These are phyloP conservation scores for Dacryopinax primogenitus DNA, from an alignment of 768 basidiomycete genomes.

Conservation along the genomic window DNA sequence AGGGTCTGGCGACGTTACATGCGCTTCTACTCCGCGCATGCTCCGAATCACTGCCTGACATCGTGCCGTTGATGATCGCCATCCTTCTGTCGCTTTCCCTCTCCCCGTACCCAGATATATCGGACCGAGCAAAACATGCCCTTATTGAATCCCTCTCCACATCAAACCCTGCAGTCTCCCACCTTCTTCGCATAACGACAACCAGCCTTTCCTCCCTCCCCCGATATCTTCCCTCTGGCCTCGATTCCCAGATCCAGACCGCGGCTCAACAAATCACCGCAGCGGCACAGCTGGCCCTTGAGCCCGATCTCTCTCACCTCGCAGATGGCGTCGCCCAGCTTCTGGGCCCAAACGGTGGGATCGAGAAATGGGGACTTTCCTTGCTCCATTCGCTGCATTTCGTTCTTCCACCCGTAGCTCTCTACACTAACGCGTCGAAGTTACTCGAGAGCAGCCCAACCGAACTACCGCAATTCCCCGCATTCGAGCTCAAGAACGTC, in stretches of 20 bases:
- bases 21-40: conserved; percentile 42
- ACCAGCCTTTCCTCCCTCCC: conserved; percentile 61
- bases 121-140: conserved; percentile 34
- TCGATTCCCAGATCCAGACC: conserved; percentile 64
- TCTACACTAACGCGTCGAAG: not conserved
- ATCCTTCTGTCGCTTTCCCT: conserved; percentile 62
- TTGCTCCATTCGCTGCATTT: conserved; percentile 74
- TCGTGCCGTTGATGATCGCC: conserved; percentile 53
- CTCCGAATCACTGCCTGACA: conserved; percentile 49
- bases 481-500: conserved; percentile 43
- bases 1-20: conserved; percentile 46
- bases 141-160: conserved; percentile 37
- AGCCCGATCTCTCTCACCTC: conserved; percentile 31
- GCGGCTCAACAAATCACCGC: conserved; percentile 55
- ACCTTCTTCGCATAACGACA: conserved; percentile 44
- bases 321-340: conserved; percentile 45
- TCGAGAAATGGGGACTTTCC: conserved; percentile 88
- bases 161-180: conserved; percentile 33
- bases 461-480: conserved; percentile 40
- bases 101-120: conserved; percentile 43
- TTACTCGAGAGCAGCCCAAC: not conserved
- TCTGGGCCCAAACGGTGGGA: conserved; percentile 66
- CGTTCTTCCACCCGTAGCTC: conserved; percentile 32
- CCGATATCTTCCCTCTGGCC: conserved; percentile 50
- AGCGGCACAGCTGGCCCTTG: conserved; percentile 42